These are phyloP conservation scores for Naematelia encephala DNA, from an alignment of 768 basidiomycete species.

Conservation along the genomic window DNA sequence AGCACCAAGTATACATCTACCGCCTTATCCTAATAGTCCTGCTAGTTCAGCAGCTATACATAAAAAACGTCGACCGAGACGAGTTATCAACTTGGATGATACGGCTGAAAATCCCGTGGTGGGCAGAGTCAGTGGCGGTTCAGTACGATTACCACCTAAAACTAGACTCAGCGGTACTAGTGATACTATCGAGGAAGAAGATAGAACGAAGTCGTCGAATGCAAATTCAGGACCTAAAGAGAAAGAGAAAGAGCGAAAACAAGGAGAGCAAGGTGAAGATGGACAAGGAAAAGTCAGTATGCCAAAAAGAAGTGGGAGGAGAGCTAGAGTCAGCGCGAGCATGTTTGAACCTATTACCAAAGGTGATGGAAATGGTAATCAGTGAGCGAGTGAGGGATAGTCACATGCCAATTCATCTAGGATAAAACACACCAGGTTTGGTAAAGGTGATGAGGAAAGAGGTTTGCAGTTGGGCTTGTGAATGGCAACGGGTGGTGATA, in stretches of 20 bases:
- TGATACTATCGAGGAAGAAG: not conserved
- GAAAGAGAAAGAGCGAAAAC: not conserved
- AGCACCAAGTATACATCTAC: not conserved
- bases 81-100: constrained; percentile 38
- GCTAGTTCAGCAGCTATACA: constrained; percentile 14
- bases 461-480: too few species aligned
- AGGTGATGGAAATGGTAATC: not conserved
- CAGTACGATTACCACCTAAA: constrained; percentile 11
- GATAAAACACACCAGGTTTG: too few species aligned
- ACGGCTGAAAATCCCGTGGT: not conserved
- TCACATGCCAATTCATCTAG: not conserved
- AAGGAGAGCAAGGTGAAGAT: constrained; percentile 1
- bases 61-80: constrained; percentile 28
- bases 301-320: constrained; percentile 13
- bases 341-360: constrained; percentile 31
- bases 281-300: not conserved
- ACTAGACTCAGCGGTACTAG: not conserved
- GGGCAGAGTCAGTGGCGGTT: too few species aligned
- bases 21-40: too few species aligned
- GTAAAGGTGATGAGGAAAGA: too few species aligned
- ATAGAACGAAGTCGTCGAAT: too few species aligned
- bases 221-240: not conserved
- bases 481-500: too few species aligned
- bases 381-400: not conserved
- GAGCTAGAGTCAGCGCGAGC: constrained; percentile 23